Evolutionary conservation across 352 stramenopile genomes (phyloP).

Genomic region (Aphanomyces euteiches): DNA sequence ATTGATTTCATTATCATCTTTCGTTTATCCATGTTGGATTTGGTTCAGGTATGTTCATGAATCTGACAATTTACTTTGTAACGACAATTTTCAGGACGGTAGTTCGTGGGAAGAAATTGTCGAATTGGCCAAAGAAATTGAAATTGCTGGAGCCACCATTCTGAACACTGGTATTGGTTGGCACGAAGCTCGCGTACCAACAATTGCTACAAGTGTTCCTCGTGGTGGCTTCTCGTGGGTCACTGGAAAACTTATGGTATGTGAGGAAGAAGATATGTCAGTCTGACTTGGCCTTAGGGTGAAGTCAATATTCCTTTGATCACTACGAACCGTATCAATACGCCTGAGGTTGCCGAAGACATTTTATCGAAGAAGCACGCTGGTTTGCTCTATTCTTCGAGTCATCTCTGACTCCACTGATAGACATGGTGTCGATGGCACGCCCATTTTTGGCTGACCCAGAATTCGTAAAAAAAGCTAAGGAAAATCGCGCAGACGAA

Average conservation of each 20-base stretch:
- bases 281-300: slow-evolving; percentile 10
- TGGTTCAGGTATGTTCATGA: slow-evolving; percentile 87
- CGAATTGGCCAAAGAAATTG: slow-evolving; percentile 85
- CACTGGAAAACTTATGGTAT: slow-evolving; percentile 85
- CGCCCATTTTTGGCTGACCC: slow-evolving; percentile 94
- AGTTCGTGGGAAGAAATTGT: slow-evolving; percentile 86
- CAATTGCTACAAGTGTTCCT: slow-evolving; percentile 95
- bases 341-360: slow-evolving; percentile 84
- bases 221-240: slow-evolving; percentile 93
- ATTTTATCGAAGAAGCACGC: slow-evolving; percentile 84
- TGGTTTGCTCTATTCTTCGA: background rate
- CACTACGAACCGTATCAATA: slow-evolving; percentile 98
- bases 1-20: slow-evolving; percentile 98
- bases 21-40: slow-evolving; percentile 94
- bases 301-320: slow-evolving; percentile 90
- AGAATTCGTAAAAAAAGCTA: slow-evolving; percentile 91
- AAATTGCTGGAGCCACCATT: slow-evolving; percentile 92
- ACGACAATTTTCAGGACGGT: slow-evolving; percentile 83
- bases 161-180: slow-evolving; percentile 99
- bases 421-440: slow-evolving; percentile 80
- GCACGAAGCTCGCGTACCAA: slow-evolving; percentile 96
- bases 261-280: too few relatives aligned
- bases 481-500: slow-evolving; percentile 82
- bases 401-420: background rate
- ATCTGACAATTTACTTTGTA: slow-evolving; percentile 28